These are phyloP conservation scores for Elasticomyces elasticus DNA, from an alignment of 495 filamentous ascomycete genomes.

Conservation along the genomic window DNA sequence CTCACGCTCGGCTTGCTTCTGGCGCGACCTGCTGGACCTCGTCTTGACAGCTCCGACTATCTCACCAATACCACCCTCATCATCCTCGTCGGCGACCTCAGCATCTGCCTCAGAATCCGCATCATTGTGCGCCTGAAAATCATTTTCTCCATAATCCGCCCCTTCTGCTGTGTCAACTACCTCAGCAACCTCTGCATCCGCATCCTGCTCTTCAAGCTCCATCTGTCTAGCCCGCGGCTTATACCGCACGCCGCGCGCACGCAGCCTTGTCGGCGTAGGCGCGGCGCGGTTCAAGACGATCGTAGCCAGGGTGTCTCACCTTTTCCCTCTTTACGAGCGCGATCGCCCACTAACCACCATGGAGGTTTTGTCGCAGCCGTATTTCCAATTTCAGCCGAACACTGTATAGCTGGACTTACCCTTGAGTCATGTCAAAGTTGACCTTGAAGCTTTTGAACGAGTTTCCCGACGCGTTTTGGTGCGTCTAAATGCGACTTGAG, in stretches of 20 bases:
- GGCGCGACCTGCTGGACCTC: slow-evolving; percentile 8
- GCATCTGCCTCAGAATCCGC: slow-evolving; percentile 32
- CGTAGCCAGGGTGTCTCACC: slow-evolving; percentile 19
- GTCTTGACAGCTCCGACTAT: slow-evolving; percentile 70
- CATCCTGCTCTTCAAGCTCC: slow-evolving; percentile 12
- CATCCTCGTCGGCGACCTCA: slow-evolving; percentile 32
- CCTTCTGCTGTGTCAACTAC: slow-evolving; percentile 16
- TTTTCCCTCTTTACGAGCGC: not conserved
- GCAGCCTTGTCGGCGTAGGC: slow-evolving; percentile 21
- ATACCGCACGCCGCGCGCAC: slow-evolving; percentile 21
- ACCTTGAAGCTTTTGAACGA: not conserved
- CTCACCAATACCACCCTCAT: slow-evolving; percentile 43
- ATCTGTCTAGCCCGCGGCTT: slow-evolving; percentile 6
- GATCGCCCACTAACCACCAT: not conserved
- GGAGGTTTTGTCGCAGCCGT: not conserved
- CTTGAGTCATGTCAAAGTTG: not conserved
- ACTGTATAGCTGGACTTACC: not conserved
- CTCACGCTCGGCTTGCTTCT: slow-evolving; percentile 30
- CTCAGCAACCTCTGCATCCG: slow-evolving; percentile 16
- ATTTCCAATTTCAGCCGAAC: not conserved
- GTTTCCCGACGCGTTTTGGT: not conserved
- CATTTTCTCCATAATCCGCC: slow-evolving; percentile 33
- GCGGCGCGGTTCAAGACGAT: slow-evolving; percentile 17
- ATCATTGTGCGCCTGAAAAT: slow-evolving; percentile 28
- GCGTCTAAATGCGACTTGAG: not conserved